phyloP scores from a whole-genome alignment of 192 early-diverging fungal species.

The Coemansia sp. region DNA sequence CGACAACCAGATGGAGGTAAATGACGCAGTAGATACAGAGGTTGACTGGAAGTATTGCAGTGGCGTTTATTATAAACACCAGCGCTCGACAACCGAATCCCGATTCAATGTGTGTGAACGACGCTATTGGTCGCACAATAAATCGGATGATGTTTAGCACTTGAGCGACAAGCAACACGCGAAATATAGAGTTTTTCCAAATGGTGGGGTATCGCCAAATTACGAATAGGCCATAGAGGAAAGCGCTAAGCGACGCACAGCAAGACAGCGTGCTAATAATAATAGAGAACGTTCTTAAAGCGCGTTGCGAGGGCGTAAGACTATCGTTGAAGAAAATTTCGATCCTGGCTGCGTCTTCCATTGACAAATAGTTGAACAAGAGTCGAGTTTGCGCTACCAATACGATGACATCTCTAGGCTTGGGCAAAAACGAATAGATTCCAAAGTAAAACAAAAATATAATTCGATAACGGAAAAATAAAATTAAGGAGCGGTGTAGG shows the following conservation, averaged over 20 bases:
- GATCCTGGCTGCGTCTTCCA: not conserved
- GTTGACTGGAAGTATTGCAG: conserved; percentile 17
- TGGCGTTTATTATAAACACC: conserved; percentile 18
- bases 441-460: too few species aligned
- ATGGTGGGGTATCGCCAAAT: conserved; percentile 1
- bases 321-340: not conserved
- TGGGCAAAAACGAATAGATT: too few species aligned
- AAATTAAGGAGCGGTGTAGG: too few species aligned
- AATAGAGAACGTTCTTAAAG: not conserved
- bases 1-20: conserved; percentile 35
- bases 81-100: conserved; percentile 27
- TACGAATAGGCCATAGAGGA: conserved; percentile 22
- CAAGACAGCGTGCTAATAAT: conserved; percentile 6
- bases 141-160: conserved; percentile 26
- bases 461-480: too few species aligned
- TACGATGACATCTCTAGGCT: too few species aligned
- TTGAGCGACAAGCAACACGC: conserved; percentile 30
- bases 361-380: not conserved
- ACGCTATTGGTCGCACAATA: conserved; percentile 17
- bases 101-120: not conserved
- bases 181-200: conserved; percentile 29
- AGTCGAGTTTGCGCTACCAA: too few species aligned
- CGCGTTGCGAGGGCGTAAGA: not conserved
- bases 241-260: conserved; percentile 12
- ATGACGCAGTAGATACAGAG: conserved; percentile 32